Conservation (phyloP, 352 stramenopile species). For the Phytophthora idaei region DNA sequence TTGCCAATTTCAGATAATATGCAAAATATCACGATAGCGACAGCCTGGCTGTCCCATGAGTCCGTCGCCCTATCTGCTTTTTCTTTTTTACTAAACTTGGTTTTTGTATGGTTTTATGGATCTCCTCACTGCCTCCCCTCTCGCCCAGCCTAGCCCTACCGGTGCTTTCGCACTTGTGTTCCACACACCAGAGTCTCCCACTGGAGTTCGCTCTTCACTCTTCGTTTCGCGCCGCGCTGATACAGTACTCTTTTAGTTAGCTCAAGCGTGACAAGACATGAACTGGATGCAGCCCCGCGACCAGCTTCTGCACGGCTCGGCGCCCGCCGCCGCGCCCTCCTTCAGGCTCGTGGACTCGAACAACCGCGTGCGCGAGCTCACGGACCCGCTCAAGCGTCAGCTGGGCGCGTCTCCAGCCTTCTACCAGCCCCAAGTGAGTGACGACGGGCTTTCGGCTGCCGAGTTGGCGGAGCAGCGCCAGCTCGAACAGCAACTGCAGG, state of each 20-base stretch:
- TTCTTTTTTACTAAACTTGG: constrained; percentile 32
- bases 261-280: constrained; percentile 31
- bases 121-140: constrained; percentile 29
- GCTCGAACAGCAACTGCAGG: constrained; percentile 74
- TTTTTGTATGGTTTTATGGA: constrained; percentile 24
- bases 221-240: constrained; percentile 29
- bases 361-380: constrained; percentile 77
- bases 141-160: constrained; percentile 26
- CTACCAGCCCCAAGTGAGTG: constrained; percentile 36
- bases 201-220: constrained; percentile 18
- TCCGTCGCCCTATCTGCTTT: constrained; percentile 19
- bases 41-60: constrained; percentile 26
- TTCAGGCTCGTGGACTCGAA: constrained; percentile 78
- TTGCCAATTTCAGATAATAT: neutral
- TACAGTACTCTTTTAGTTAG: neutral
- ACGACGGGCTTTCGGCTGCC: constrained; percentile 53
- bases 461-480: constrained; percentile 69
- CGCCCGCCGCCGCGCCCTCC: constrained; percentile 43
- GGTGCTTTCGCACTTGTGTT: constrained; percentile 26
- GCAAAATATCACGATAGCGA: neutral
- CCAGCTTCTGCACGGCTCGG: constrained; percentile 40
- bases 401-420: constrained; percentile 21
- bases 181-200: constrained; percentile 19
- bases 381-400: constrained; percentile 45
- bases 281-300: constrained; percentile 66